Base-by-base conservation (phyloP, 1,139 yeast species). In the Saccharomyces hybrid region DNA sequence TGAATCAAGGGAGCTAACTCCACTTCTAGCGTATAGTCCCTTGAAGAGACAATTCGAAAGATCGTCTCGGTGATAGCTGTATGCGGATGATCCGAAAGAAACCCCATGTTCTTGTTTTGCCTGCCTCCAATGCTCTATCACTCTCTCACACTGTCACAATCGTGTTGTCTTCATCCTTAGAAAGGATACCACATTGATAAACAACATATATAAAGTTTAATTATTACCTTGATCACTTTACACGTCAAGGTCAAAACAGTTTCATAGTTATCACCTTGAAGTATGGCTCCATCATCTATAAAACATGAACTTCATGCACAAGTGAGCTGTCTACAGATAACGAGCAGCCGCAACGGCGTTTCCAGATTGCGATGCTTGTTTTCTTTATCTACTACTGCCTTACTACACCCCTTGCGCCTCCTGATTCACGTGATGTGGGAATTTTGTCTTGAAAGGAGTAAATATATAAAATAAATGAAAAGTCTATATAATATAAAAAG, bases 21-120 rank as follows among this genome's bases (percentile, higher is more conserved):
- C 26, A 74, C 68, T 50, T 77, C 82, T 30, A 73, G 67, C 53
- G 75, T 74, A 47, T 70, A 63, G 7, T 73, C 69, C 28, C 68
- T 70, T n/a, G 75, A 68, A 28, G 75, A 73, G 32, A 78, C 73
- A 46, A 79, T 72, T 56, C 74, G 73, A 59, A 80, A 76, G 59
- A 80, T 73, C 50, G 75, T 75, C 41, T 80, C 79, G 0, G 85
- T 80, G 55, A 82, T 78, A 0, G 83, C 78, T 0, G 86, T 79
- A 57, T 76, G 76, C 30, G 78, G 81, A 59, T 78, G 82, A 52
- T 77, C 79, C 51, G 74, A 73, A 54, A 78, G 67, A 42, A 79
- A 71, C 2, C 82, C 82, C 82, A 79, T 78, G 27, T 16, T 55
- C 4, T 14, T 28, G 23, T 49, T 34, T 26, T 47, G 27, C 23